Percentiles rank a stretch among this genome's conserved stretches.
Conservation (phyloP, 1,284 basidiomycete species). For the Gastroboletus turbinatus region DNA sequence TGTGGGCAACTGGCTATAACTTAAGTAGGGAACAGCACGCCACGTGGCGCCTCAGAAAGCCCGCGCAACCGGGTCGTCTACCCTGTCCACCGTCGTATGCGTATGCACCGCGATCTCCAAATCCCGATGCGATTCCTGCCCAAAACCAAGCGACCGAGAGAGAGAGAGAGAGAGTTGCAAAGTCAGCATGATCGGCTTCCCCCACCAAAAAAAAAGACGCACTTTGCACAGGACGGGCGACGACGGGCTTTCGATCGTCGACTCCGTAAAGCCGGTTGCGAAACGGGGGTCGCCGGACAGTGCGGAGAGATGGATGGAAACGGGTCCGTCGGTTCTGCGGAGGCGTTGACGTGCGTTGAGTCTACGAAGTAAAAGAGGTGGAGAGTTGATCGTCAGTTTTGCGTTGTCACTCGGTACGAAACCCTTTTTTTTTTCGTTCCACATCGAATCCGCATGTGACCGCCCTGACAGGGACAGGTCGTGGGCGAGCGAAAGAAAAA, state of each 20-base stretch:
- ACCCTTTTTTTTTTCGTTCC: too few species aligned
- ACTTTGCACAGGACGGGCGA: neutral
- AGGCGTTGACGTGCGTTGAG: conserved; percentile 17
- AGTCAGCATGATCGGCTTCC: neutral
- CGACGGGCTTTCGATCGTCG: neutral
- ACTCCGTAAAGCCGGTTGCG: conserved; percentile 1
- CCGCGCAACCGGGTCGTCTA: neutral
- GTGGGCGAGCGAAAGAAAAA: neutral
- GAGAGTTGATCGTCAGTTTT: neutral
- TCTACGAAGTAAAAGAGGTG: neutral
- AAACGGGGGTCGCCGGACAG: conserved; percentile 11
- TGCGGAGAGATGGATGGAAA: conserved; percentile 16
- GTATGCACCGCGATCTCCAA: conserved; percentile 16
- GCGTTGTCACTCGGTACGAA: neutral
- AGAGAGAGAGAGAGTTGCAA: too few species aligned
- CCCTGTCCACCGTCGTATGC: conserved; percentile 10
- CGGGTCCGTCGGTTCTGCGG: neutral
- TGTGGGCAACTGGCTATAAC: too few species aligned
- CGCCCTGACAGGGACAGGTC: neutral
- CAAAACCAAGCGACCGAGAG: neutral
- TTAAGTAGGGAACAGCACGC: too few species aligned
- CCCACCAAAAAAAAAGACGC: neutral
- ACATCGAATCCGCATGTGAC: neutral
- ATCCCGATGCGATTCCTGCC: conserved; percentile 3
- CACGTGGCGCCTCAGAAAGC: neutral